Evolutionary conservation across 192 early-diverging fungal species (phyloP).

Genomic region (Coemansia sp.): DNA sequence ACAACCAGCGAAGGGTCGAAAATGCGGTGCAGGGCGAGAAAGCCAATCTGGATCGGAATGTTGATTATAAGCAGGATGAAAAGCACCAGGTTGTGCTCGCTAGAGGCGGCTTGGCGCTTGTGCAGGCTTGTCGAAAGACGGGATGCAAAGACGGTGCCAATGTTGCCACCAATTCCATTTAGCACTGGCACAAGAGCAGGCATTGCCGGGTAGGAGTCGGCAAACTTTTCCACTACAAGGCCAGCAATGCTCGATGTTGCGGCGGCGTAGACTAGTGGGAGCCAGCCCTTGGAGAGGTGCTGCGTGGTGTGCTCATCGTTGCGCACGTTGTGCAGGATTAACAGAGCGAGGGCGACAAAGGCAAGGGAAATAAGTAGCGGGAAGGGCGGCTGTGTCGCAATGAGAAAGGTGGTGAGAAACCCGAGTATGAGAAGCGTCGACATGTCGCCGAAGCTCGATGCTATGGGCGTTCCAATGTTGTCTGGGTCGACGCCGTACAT

Average conservation of each 20-base stretch:
- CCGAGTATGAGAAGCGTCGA: constrained; percentile 42
- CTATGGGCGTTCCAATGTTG: constrained; percentile 51
- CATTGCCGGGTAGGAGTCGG: constrained; percentile 30
- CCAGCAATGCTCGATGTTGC: constrained; percentile 60
- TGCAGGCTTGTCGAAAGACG: constrained; percentile 75
- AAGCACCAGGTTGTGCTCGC: constrained; percentile 51
- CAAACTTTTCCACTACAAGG: constrained; percentile 34
- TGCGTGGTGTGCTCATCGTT: constrained; percentile 62
- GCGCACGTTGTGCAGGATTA: constrained; percentile 48
- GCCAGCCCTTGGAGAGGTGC: constrained; percentile 71
- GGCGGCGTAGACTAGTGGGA: constrained; percentile 73
- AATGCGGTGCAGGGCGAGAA: constrained; percentile 53
- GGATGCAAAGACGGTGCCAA: constrained; percentile 77
- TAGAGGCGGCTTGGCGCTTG: constrained; percentile 47
- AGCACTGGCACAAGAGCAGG: constrained; percentile 49
- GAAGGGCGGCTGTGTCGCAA: constrained; percentile 11
- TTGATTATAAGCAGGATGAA: constrained; percentile 64
- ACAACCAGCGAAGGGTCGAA: constrained; percentile 52
- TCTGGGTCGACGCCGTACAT: constrained; percentile 71
- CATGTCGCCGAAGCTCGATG: constrained; percentile 54
- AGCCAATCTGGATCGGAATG: constrained; percentile 64
- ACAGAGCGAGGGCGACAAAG: constrained; percentile 47
- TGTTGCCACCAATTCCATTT: constrained; percentile 67
- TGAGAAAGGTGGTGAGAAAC: constrained; percentile 12
- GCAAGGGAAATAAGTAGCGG: constrained; percentile 47